Base-by-base conservation (phyloP, 257 asterid genomes). In the Datura wrightii region DNA sequence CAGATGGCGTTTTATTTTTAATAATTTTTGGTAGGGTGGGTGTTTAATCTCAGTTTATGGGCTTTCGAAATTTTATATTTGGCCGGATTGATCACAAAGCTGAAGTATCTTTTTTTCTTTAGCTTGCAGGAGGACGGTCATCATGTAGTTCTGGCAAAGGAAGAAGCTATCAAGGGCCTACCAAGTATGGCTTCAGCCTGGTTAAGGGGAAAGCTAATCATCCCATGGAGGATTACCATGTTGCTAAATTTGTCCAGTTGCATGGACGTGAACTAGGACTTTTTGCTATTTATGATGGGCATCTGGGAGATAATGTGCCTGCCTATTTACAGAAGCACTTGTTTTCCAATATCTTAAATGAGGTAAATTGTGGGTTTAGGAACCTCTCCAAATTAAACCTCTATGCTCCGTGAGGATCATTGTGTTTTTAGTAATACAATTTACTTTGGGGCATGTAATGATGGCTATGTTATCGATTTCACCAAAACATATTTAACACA, bases 211-310 rank as follows among this genome's bases (percentile, higher is more conserved):
- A 91, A 84, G 99, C 98, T 24, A 94, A 83, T 87, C 99, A 96
- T 88, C 99, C 99, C 5, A 96, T 96, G 99, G 99, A 96, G 91
- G 99, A 96, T 89, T 96, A 85, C 90, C 95, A 96, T 88, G 99
- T 96, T 66, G 97, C 99, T 55, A 96, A 94, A 83, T 96, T 94
- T 82, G 94, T 90, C 42, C 92, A 91, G 87, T 50, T 84, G 42
- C 84, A 90, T 31, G 92, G 93, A 11, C 94, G 82, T 31, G 97
- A 93, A 87, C 90, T 94, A 9, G 99, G 99, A 15, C 92, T 96
- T 39, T 96, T 96, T 84, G 99, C 97, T 70, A 92, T 96, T 87
- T 96, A 79, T 54, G 99, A 96, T 74, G 99, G 98, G 42, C 98
- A 96, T 88, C 86, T 96, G 74, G 98, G 99, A 55, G 98, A 94